A percentile compares a stretch with the other conserved stretches of the same genome.
Evolutionary conservation across 768 basidiomycete species (phyloP).

Genomic region (Calvatia gigantea): DNA sequence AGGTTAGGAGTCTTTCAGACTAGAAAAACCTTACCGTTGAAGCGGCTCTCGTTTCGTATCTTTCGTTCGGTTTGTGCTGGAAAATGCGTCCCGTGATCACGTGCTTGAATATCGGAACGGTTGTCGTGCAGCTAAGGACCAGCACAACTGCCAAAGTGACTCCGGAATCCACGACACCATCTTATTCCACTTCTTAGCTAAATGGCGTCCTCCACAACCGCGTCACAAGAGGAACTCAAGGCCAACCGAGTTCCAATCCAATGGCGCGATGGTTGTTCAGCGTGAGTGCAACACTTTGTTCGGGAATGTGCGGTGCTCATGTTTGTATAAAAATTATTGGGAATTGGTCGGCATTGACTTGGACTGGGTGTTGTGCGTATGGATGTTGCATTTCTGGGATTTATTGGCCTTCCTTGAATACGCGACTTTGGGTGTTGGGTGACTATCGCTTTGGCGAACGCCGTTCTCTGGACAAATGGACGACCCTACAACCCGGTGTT

Average conservation of each 20-base stretch:
- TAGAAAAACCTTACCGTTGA: no score
- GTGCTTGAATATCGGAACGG: neutral
- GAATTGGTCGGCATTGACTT: neutral
- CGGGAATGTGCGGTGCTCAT: neutral
- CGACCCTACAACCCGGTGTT: neutral
- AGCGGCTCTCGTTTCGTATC: no score
- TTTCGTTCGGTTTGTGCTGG: no score
- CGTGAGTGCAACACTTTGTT: constrained; percentile 50
- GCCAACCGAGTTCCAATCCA: constrained; percentile 68
- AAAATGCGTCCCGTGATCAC: no score
- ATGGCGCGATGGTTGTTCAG: constrained; percentile 90
- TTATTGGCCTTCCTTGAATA: neutral
- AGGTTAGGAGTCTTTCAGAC: no score
- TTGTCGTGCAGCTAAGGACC: neutral
- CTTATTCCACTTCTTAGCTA: no score
- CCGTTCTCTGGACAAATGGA: neutral
- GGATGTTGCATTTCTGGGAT: neutral
- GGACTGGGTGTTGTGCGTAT: neutral
- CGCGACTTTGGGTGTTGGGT: neutral
- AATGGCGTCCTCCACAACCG: constrained; percentile 75
- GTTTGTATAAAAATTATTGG: neutral
- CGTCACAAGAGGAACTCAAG: constrained; percentile 83
- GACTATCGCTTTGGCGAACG: neutral
- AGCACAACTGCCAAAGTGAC: neutral
- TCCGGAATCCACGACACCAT: neutral